These are phyloP conservation scores for Favolaschia claudopus DNA, from an alignment of 768 basidiomycete species.

Conservation along the genomic window DNA sequence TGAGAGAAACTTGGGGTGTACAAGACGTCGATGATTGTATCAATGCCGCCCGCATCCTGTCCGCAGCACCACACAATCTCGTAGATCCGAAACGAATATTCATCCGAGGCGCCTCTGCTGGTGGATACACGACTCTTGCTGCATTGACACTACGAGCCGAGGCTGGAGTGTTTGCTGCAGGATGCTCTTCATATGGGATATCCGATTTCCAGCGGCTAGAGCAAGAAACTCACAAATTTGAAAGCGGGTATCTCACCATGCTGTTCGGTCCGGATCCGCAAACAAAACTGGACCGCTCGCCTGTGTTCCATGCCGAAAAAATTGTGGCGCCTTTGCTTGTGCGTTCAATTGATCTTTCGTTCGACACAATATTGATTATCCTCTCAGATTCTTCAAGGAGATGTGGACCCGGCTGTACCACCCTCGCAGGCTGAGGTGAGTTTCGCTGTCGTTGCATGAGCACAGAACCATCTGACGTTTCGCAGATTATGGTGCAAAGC, in stretches of 20 bases:
- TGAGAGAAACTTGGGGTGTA: slow-evolving; percentile 75
- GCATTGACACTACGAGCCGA: slow-evolving; percentile 48
- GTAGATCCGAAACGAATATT: slow-evolving; percentile 70
- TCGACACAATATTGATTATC: neutral
- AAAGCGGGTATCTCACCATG: slow-evolving; percentile 63
- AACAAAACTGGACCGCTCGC: slow-evolving; percentile 66
- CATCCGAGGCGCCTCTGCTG: slow-evolving; percentile 77
- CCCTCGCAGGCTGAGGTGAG: slow-evolving; percentile 63
- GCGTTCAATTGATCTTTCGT: slow-evolving; percentile 33
- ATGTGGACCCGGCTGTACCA: slow-evolving; percentile 68
- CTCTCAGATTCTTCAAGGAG: slow-evolving; percentile 72
- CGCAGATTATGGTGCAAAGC: slow-evolving; percentile 53
- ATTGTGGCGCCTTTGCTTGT: slow-evolving; percentile 74
- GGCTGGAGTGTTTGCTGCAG: slow-evolving; percentile 65
- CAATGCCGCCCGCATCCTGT: slow-evolving; percentile 58
- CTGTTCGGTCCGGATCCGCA: slow-evolving; percentile 73
- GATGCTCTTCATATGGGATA: slow-evolving; percentile 71
- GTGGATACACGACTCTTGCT: slow-evolving; percentile 75
- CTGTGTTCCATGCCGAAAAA: slow-evolving; percentile 65
- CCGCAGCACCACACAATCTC: slow-evolving; percentile 53
- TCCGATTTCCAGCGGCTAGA: slow-evolving; percentile 65
- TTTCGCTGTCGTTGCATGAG: neutral
- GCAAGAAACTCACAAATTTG: slow-evolving; percentile 77
- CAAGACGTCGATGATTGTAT: slow-evolving; percentile 76
- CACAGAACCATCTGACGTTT: neutral